These are phyloP conservation scores for Porcisia deanei DNA, from an alignment of 208 protist species.

Conservation along the genomic window DNA sequence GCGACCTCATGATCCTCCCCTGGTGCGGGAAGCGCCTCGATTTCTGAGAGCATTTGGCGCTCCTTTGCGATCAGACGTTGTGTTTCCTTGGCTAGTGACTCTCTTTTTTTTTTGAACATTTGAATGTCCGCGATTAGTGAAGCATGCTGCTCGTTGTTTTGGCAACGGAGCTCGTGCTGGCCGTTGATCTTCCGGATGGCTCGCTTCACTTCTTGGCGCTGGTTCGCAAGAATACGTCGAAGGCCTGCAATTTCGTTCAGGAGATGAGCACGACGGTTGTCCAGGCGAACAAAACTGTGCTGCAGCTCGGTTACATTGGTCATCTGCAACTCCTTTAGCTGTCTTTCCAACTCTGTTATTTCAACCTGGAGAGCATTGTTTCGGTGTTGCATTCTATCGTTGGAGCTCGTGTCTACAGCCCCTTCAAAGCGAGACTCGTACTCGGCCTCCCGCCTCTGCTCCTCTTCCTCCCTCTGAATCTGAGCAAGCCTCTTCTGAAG, in stretches of 20 bases:
- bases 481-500: constrained; percentile 49
- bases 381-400: constrained; percentile 43
- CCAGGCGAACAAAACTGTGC: constrained; percentile 67
- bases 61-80: constrained; percentile 36
- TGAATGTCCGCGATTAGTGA: constrained; percentile 61
- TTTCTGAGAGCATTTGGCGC: constrained; percentile 20
- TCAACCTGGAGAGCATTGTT: constrained; percentile 63
- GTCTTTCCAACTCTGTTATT: constrained; percentile 51
- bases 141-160: constrained; percentile 71
- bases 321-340: constrained; percentile 54
- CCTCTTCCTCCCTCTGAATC: constrained; percentile 52
- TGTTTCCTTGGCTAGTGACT: constrained; percentile 40
- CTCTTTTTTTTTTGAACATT: constrained; percentile 66
- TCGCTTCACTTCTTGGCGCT: constrained; percentile 64
- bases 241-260: constrained; percentile 80
- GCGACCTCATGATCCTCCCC: constrained; percentile 36
- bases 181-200: constrained; percentile 50
- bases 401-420: constrained; percentile 32
- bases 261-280: constrained; percentile 56
- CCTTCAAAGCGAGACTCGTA: constrained; percentile 27
- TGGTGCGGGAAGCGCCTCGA: constrained; percentile 25
- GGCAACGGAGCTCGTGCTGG: constrained; percentile 55
- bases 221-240: constrained; percentile 79
- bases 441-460: constrained; percentile 21
- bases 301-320: constrained; percentile 72